These are phyloP conservation scores for Vitis hybrid DNA, from an alignment of 177 flowering plant genomes.

Conservation along the genomic window DNA sequence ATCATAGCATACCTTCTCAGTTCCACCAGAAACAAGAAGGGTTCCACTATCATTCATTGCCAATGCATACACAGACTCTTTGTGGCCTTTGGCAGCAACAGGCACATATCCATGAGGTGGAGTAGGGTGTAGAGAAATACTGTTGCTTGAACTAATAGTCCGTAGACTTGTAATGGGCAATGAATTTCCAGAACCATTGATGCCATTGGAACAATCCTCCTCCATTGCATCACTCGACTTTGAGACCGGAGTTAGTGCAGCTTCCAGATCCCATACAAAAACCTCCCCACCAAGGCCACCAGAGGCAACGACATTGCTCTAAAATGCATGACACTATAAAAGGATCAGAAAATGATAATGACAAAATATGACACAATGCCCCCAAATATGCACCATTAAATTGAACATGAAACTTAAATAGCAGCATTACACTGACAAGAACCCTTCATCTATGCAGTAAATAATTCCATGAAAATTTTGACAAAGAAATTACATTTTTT, in stretches of 20 bases:
- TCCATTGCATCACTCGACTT: slow-evolving; percentile 66
- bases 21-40: slow-evolving; percentile 97
- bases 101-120: slow-evolving; percentile 81
- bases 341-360: slow-evolving; percentile 51
- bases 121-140: slow-evolving; percentile 63
- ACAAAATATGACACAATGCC: slow-evolving; percentile 12
- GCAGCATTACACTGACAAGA: slow-evolving; percentile 10
- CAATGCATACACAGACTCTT: slow-evolving; percentile 96
- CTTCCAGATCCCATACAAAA: slow-evolving; percentile 96
- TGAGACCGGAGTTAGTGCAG: slow-evolving; percentile 71
- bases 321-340: slow-evolving; percentile 71
- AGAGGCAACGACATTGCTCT: slow-evolving; percentile 94
- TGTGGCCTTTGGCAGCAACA: slow-evolving; percentile 90
- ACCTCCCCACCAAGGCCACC: slow-evolving; percentile 99
- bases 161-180: slow-evolving; percentile 66
- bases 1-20: slow-evolving; percentile 75
- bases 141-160: slow-evolving; percentile 73
- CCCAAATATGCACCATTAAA: slow-evolving; percentile 7
- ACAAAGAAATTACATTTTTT: slow-evolving; percentile 76
- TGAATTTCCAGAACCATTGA: slow-evolving; percentile 52
- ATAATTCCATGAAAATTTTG: slow-evolving; percentile 13
- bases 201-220: slow-evolving; percentile 69
- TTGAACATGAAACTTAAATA: neutral
- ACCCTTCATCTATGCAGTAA: slow-evolving; percentile 18
- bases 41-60: slow-evolving; percentile 90